Evolutionary conservation across 345 rosid genomes (phyloP), one percentile per base, ranked within the genome.

Genomic region (Boechera retrofracta): DNA sequence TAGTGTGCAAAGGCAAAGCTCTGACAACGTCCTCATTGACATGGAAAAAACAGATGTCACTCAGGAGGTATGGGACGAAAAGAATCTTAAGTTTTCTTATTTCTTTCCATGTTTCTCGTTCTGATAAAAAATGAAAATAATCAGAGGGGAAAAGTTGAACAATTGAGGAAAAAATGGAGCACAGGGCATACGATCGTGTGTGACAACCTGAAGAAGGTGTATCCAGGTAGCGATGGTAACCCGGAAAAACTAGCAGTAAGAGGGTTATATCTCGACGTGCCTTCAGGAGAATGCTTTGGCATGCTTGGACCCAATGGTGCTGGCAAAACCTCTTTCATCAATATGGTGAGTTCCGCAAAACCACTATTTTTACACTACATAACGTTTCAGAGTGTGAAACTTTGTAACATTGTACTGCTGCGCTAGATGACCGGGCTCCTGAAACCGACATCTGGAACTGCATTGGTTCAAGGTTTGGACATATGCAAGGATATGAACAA

Each of bases 261-360:
- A 79, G 99, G 96, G 13, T 79, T 95, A 71, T 92, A 96, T 77
- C 98, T 95, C 76, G 96, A 88, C 64, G 69, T 95, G 76, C 88
- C 94, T 71, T 80, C 85, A 39, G 98, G 96, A 49, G 96, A 95
- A 82, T 95, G 99, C 82, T 92, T 95, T 55, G 99, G 99, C 47
- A 86, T 95, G 91, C 94, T 95, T 66, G 98, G 99, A 75, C 99
- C 98, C 4, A 95, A 95, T 78, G 99, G 98, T 58, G 97, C 99
- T 4, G 98, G 99, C 39, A 95, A 95, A 79, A 91, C 98, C 58
- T 92, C 98, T 64, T 91, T 95, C 73, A 95, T 95, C 66, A 89
- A 83, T 66, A 95, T 95, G 98, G 99, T 92, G 45, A 83, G 86
- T 85, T 32, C 28, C 4, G 1, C 16, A 31, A 13, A 48, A 63